A percentile compares a stretch with the other conserved stretches of the same genome.
Conservation (phyloP, 1,139 yeast genomes). For the Candida buenavistaensis region DNA sequence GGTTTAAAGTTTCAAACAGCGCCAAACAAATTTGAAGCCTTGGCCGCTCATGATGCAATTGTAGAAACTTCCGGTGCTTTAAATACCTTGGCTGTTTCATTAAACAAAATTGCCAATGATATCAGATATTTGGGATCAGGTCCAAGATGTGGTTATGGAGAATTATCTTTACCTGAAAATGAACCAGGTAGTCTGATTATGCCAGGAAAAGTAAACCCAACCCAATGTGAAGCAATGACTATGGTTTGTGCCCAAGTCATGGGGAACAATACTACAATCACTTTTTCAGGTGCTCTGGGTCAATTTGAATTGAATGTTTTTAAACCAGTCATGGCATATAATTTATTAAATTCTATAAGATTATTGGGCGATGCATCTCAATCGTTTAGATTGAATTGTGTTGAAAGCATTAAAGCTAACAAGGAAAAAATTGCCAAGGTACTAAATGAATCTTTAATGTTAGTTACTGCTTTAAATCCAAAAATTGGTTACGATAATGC, state of each 20-base stretch:
- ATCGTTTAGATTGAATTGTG: conserved; percentile 93
- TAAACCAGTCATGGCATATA: conserved; percentile 93
- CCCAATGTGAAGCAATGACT: conserved; percentile 97
- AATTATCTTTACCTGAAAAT: conserved; percentile 91
- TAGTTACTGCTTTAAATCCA: conserved; percentile 97
- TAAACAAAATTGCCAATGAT: conserved; percentile 96
- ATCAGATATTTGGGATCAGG: conserved; percentile 98
- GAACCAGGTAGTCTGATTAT: conserved; percentile 99
- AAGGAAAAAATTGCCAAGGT: conserved; percentile 80
- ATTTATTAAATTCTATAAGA: conserved; percentile 84
- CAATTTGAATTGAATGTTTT: conserved; percentile 97
- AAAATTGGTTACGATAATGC: conserved; percentile 98
- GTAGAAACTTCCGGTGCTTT: conserved; percentile 97
- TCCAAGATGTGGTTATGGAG: conserved; percentile 99
- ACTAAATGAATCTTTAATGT: conserved; percentile 92
- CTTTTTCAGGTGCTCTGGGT: conserved; percentile 97
- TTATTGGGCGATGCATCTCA: conserved; percentile 83
- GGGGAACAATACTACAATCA: conserved; percentile 93
- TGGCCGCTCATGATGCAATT: conserved; percentile 97
- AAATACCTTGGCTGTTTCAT: conserved; percentile 89
- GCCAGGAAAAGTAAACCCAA: conserved; percentile 99
- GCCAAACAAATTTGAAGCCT: conserved; percentile 97
- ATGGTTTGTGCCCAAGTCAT: conserved; percentile 98
- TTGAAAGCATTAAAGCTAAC: conserved; percentile 91
- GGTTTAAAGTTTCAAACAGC: conserved; percentile 91